Evolutionary conservation across 1,139 yeast species (phyloP), one percentile per base, ranked within the genome.

Genomic region (Scheffersomyces titani): DNA sequence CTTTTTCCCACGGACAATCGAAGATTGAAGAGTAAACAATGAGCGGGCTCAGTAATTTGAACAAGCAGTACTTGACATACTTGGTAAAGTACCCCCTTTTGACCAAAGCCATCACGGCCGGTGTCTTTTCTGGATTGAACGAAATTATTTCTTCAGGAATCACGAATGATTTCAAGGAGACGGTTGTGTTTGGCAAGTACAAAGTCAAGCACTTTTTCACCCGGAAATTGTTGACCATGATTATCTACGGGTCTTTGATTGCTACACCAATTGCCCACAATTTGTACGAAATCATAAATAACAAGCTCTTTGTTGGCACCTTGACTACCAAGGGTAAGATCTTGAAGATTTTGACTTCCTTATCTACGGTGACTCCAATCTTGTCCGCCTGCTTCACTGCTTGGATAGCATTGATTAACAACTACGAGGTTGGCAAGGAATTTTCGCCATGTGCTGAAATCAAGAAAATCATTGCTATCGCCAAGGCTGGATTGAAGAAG

Each of bases 231-330:
- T 75, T 85, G 40, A 79, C 83, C 59, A 88, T 92, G 91, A 86
- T 90, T 6, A 66, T 89, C 6, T 92, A 88, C 69, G 96, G 97
- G 0, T 80, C 86, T 52, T 70, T 83, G 20, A 79, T 92, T 30
- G 82, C 86, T 36, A 90, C 97, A 0, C 97, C 97, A 5, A 74
- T 90, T 50, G 80, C 90, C 22, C 97, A 92, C 70, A 84, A 76
- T 59, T 77, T 83, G 62, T 86, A 86, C 63, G 76, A 71, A 9
- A 61, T 78, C 11, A 72, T 85, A 54, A 46, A 46, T 22, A 84
- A 84, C 62, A 71, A 68, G 57, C 61, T 82, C 13, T 80, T 78
- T 63, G 73, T 66, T 57, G 78, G 80, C 1, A 82, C 81, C 1
- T 70, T 72, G 49, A 66, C 79, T 47, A 65, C 78, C 0, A 60